These are phyloP conservation scores for Backusella luteola DNA, from an alignment of 192 early-diverging fungal species.

Conservation along the genomic window DNA sequence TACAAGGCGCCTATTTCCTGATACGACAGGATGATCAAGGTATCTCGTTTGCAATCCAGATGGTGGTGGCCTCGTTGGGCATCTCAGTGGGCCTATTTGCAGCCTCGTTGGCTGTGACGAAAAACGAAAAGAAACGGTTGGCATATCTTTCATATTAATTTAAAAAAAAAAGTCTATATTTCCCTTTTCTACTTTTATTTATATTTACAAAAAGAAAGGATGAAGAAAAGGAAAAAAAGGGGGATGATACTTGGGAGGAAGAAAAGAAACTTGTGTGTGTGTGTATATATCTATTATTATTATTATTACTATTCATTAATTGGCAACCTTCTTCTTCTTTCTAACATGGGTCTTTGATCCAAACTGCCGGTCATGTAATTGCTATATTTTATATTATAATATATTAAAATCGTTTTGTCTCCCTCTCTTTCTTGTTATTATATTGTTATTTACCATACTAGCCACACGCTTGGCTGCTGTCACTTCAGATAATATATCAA, in stretches of 20 bases:
- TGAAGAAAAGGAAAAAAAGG: background rate
- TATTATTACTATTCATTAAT: conserved; percentile 55
- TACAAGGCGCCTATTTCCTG: conserved; percentile 23
- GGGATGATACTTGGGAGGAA: background rate
- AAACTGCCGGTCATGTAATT: conserved; percentile 50
- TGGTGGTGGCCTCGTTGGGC: conserved; percentile 41
- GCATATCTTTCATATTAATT: conserved; percentile 14
- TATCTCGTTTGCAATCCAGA: conserved; percentile 39
- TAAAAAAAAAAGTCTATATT: background rate
- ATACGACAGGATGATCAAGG: conserved; percentile 25
- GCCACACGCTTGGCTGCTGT: conserved; percentile 86
- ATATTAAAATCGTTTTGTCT: background rate
- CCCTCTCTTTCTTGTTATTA: background rate
- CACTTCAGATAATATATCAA: conserved; percentile 86
- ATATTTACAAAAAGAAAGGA: conserved; percentile 1
- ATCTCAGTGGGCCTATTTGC: conserved; percentile 47
- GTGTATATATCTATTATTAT: background rate
- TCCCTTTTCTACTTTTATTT: background rate
- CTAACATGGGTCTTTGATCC: conserved; percentile 56
- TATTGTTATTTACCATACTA: conserved; percentile 59
- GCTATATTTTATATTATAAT: conserved; percentile 21
- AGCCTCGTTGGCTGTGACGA: conserved; percentile 33
- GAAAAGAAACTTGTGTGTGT: background rate
- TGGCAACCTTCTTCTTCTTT: conserved; percentile 51
- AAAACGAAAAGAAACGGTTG: conserved; percentile 1